Base-by-base conservation (phyloP, 2,329 filamentous ascomycete species). In the Stylonectria norvegica region DNA sequence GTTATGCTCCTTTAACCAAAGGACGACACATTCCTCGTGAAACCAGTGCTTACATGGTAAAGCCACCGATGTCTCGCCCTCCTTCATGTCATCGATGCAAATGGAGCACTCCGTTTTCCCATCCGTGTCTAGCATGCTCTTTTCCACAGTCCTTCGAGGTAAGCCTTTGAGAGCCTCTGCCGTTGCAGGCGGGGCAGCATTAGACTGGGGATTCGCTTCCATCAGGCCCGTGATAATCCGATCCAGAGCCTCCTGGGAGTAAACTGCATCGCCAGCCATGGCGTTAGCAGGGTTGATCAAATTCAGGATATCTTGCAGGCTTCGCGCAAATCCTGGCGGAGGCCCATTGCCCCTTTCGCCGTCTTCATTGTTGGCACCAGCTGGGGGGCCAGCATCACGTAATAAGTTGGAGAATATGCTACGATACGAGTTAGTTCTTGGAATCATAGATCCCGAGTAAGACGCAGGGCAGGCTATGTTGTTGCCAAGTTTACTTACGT, bases 21-120 rank as follows among this genome's bases (percentile, higher is more conserved):
- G 73, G 17, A 81, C 75, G 22, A 93, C 86, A 56, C 91, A 97
- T 18, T 78, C 71, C 42, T 83, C 83, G 58, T 96, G 91, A 62
- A 95, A 97, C 88, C 89, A 95, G 59, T 98, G 93, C 43, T 81
- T 85, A 66, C 93, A 98, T 0, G 89, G 89, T 36, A 98, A 66
- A 32, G 83, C 76, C 0, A 86, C 78, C 5, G 91, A 87, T 59
- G 86, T 81, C 20, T 86, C 81, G 9, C 81, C 85, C 23, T 86
- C 59, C 18, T 79, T 74, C 47, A 94, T 83, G 19, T 86, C 79
- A 40, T 96, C 89, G 71, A 97, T 95, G 65, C 93, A 98, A 43
- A 98, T 95, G 23, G 87, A 90, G 63, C 93, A 98, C 58, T 96
- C 90, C 29, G 81, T 84, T 42, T 85, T 86, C 5, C 76, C 77